These are phyloP conservation scores for Dichomitus squalens DNA, from an alignment of 1,284 basidiomycete species.

Conservation along the genomic window DNA sequence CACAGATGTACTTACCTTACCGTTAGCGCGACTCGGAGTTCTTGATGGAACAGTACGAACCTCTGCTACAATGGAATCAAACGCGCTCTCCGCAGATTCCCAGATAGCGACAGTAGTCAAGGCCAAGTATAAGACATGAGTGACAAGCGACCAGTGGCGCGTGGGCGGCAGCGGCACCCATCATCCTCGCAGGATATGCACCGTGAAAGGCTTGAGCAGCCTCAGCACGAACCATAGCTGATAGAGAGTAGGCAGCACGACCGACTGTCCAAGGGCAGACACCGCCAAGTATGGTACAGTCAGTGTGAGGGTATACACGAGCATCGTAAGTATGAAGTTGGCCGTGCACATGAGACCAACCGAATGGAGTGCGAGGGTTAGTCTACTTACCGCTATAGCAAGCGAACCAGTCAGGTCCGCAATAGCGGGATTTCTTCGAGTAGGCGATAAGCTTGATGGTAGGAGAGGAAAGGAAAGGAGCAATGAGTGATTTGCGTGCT, in stretches of 20 bases:
- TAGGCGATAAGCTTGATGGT: too few relatives aligned
- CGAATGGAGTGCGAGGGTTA: slow-evolving; percentile 11
- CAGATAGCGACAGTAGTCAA: slow-evolving; percentile 53
- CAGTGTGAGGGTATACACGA: slow-evolving; percentile 43
- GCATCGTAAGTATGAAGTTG: slow-evolving; percentile 39
- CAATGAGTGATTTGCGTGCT: too few relatives aligned
- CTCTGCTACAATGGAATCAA: slow-evolving; percentile 55
- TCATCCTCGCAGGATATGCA: slow-evolving; percentile 61
- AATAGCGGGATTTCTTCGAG: too few relatives aligned
- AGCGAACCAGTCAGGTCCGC: too few relatives aligned
- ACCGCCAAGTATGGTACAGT: slow-evolving; percentile 40
- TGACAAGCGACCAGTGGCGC: slow-evolving; percentile 47
- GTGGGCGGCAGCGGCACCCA: slow-evolving; percentile 56
- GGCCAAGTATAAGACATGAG: slow-evolving; percentile 50
- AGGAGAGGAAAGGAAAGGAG: too few relatives aligned
- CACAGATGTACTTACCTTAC: slow-evolving; percentile 42
- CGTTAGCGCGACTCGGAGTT: not conserved
- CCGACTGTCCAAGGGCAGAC: slow-evolving; percentile 47
- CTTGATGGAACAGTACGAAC: slow-evolving; percentile 26
- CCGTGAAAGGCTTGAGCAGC: slow-evolving; percentile 58
- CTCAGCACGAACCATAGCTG: slow-evolving; percentile 51
- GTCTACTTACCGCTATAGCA: too few relatives aligned
- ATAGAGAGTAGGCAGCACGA: slow-evolving; percentile 54
- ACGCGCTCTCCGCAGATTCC: slow-evolving; percentile 63
- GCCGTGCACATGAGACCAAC: slow-evolving; percentile 36